Percentiles rank a stretch among this genome's conserved stretches.
phyloP scores from a whole-genome alignment of 1,284 basidiomycete species.

The Sporisorium graminicola region DNA sequence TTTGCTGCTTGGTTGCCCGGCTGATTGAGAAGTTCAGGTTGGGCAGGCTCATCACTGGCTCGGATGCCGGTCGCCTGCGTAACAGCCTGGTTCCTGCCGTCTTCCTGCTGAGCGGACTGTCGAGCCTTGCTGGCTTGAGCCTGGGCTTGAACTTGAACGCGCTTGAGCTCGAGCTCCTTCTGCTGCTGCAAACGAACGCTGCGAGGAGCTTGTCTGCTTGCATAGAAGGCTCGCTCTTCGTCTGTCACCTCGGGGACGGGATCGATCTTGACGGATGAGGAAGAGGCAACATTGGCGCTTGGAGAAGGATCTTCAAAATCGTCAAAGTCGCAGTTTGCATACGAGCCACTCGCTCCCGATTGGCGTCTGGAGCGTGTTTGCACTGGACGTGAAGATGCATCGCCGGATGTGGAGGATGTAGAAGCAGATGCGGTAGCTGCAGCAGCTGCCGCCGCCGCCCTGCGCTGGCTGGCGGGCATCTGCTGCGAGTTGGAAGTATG shows the following conservation, averaged over 20 bases:
- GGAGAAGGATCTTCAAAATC: slow-evolving; percentile 33
- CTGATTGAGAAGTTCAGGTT: slow-evolving; percentile 27
- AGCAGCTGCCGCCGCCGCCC: slow-evolving; percentile 22
- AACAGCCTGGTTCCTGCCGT: slow-evolving; percentile 7
- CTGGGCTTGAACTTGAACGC: slow-evolving; percentile 9
- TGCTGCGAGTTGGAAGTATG: slow-evolving; percentile 52
- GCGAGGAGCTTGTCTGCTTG: slow-evolving; percentile 50
- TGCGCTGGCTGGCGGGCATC: slow-evolving; percentile 59
- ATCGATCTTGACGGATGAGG: slow-evolving; percentile 32
- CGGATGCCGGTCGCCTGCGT: slow-evolving; percentile 19
- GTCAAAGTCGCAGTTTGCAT: slow-evolving; percentile 59
- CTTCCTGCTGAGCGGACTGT: not conserved
- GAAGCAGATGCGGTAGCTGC: slow-evolving; percentile 9
- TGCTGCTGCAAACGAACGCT: slow-evolving; percentile 48
- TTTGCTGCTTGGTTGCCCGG: slow-evolving; percentile 39
- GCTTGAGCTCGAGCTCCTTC: slow-evolving; percentile 40
- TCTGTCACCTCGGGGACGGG: slow-evolving; percentile 51
- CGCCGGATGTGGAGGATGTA: not conserved
- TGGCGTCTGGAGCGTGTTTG: slow-evolving; percentile 24
- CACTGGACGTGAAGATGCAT: not conserved
- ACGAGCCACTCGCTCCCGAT: slow-evolving; percentile 46
- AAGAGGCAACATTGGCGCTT: slow-evolving; percentile 17
- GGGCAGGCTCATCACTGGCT: slow-evolving; percentile 39
- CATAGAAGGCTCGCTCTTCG: slow-evolving; percentile 51
- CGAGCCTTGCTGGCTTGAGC: no score